Percentiles rank a stretch among this genome's conserved stretches.
These are phyloP conservation scores for Ilex aquifolium DNA, from an alignment of 257 asterid species.

Conservation along the genomic window DNA sequence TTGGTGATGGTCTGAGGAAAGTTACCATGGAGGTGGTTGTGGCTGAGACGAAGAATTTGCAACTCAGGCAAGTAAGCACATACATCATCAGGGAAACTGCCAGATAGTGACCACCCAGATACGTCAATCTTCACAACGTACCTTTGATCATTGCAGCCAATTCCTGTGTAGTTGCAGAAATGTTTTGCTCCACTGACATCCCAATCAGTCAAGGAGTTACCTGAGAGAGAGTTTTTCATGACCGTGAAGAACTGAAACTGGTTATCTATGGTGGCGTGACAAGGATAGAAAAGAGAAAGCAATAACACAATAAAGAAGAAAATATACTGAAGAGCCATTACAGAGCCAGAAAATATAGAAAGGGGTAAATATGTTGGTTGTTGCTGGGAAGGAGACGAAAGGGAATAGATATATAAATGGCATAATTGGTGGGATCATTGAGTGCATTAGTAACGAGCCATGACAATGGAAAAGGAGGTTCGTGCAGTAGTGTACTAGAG, in stretches of 20 bases:
- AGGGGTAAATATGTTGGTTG: conserved; percentile 18
- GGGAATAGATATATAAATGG: conserved; percentile 52
- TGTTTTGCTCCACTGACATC: background rate
- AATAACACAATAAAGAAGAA: conserved; percentile 3
- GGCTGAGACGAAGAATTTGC: background rate
- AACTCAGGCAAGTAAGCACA: background rate
- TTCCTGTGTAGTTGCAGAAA: background rate
- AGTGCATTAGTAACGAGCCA: conserved; percentile 23
- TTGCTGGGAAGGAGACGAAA: conserved; percentile 22
- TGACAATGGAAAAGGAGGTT: conserved; percentile 34
- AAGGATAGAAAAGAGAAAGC: background rate
- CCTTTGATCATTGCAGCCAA: conserved; percentile 2
- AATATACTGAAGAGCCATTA: conserved; percentile 31
- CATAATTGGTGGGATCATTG: conserved; percentile 30
- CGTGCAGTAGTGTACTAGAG: conserved; percentile 7
- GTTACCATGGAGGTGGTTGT: background rate
- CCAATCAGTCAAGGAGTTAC: background rate
- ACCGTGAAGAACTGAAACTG: background rate
- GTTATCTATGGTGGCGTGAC: background rate
- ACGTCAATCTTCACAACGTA: background rate
- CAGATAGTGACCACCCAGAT: background rate
- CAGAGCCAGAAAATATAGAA: background rate
- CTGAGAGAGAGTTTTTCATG: conserved; percentile 1
- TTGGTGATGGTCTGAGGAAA: background rate
- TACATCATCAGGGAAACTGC: background rate